phyloP scores from a whole-genome alignment of 805 yeast genomes.

The Saccharomycopsis lassenensis region DNA sequence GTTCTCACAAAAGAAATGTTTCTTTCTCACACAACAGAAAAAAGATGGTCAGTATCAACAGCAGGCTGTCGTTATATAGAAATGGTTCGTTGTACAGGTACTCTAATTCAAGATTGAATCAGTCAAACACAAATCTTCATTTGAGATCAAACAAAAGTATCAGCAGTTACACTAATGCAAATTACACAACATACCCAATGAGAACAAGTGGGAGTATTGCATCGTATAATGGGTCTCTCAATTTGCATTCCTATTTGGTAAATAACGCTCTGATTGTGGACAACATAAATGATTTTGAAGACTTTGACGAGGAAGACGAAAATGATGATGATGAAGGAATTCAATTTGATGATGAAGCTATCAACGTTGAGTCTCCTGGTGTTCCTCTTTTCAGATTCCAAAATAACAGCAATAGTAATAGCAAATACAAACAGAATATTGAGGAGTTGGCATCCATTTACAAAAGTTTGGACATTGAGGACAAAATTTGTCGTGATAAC shows the following conservation, averaged over 20 bases:
- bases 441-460: constrained; percentile 14
- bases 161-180: constrained; percentile 10
- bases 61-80: constrained; percentile 6
- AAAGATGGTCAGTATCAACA: constrained; percentile 3
- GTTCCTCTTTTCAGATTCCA: constrained; percentile 14
- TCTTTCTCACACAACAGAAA: constrained; percentile 11
- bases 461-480: constrained; percentile 9
- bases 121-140: not conserved
- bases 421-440: constrained; percentile 3
- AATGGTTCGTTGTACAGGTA: constrained; percentile 6
- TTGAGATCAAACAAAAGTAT: constrained; percentile 15
- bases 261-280: not conserved
- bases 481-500: constrained; percentile 4
- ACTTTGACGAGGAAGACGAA: constrained; percentile 9
- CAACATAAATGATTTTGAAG: constrained; percentile 2
- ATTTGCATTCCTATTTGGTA: constrained; percentile 12
- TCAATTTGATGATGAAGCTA: constrained; percentile 16
- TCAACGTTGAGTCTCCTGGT: constrained; percentile 18
- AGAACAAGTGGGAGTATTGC: constrained; percentile 16
- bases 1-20: constrained; percentile 11
- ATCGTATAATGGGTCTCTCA: constrained; percentile 14
- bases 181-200: constrained; percentile 7
- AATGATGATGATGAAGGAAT: constrained; percentile 8
- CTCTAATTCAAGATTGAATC: not conserved
- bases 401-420: too few species aligned